Evolutionary conservation across 1,284 basidiomycete species (phyloP).

Genomic region (Ustanciosporium gigantosporum): DNA sequence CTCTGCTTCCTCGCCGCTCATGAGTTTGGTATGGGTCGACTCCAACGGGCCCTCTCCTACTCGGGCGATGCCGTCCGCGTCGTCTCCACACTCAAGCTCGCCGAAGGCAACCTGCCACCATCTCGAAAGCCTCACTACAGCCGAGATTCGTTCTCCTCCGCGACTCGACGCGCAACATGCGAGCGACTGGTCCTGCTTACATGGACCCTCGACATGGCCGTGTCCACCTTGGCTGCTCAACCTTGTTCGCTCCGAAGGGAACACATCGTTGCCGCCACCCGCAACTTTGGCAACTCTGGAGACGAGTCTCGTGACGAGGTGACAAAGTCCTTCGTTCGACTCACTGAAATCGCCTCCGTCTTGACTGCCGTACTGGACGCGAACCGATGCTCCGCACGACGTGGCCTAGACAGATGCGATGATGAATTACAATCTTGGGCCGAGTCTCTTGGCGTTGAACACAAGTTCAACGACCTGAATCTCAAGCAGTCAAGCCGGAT

Average conservation of each 20-base stretch:
- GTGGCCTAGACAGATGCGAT: constrained; percentile 6
- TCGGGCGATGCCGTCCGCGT: constrained; percentile 48
- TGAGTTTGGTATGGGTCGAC: constrained; percentile 61
- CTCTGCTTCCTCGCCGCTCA: constrained; percentile 61
- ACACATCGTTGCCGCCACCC: constrained; percentile 33
- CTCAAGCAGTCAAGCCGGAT: constrained; percentile 57
- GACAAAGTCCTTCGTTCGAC: constrained; percentile 62
- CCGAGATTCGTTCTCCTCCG: constrained; percentile 22
- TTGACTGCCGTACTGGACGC: constrained; percentile 60
- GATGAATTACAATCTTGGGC: constrained; percentile 61
- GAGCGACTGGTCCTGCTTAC: constrained; percentile 33
- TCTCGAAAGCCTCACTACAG: constrained; percentile 16
- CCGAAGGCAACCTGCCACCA: constrained; percentile 19
- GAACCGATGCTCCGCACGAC: constrained; percentile 11
- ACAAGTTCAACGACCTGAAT: constrained; percentile 63
- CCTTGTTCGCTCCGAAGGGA: constrained; percentile 19
- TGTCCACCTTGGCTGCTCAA: constrained; percentile 25
- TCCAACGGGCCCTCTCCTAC: constrained; percentile 60
- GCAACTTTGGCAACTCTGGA: constrained; percentile 45
- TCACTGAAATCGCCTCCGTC: constrained; percentile 61
- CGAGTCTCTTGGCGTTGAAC: constrained; percentile 59
- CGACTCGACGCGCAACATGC: constrained; percentile 30
- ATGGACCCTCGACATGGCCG: constrained; percentile 41
- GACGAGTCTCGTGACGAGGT: constrained; percentile 43
- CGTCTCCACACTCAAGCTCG: constrained; percentile 26